Conservation (phyloP, 1,139 yeast species). For the Debaryomyces coudertii region DNA sequence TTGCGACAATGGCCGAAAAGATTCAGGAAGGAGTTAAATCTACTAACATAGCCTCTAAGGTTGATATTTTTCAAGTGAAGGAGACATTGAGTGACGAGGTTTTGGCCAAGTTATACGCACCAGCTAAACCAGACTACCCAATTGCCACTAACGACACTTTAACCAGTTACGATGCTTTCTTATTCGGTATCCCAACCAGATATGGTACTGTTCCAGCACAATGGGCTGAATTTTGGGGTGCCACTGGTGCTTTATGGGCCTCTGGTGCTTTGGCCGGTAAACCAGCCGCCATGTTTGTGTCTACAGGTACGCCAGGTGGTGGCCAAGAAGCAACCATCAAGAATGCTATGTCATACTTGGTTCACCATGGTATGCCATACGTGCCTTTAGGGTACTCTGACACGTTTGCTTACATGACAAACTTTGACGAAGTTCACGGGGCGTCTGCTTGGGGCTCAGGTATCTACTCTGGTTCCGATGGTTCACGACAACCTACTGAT, state of each 20-base stretch:
- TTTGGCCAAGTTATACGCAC: constrained; percentile 45
- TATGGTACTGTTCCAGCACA: constrained; percentile 53
- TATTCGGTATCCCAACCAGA: constrained; percentile 57
- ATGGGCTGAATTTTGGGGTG: constrained; percentile 46
- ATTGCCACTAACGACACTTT: constrained; percentile 44
- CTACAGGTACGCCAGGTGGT: constrained; percentile 51
- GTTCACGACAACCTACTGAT: constrained; percentile 47
- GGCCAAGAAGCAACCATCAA: constrained; percentile 52
- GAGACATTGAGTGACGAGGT: constrained; percentile 53
- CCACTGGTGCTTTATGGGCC: constrained; percentile 55
- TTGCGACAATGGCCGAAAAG: constrained; percentile 50
- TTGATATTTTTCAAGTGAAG: constrained; percentile 49
- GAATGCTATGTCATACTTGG: constrained; percentile 38
- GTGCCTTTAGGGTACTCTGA: constrained; percentile 50
- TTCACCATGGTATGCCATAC: constrained; percentile 55
- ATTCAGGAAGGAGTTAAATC: constrained; percentile 46
- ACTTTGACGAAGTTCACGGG: constrained; percentile 46
- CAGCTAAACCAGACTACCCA: constrained; percentile 44
- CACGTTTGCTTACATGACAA: constrained; percentile 38
- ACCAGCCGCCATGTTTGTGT: constrained; percentile 49
- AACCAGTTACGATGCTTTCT: constrained; percentile 46
- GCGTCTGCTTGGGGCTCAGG: constrained; percentile 58
- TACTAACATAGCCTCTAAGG: constrained; percentile 35
- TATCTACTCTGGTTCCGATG: constrained; percentile 50
- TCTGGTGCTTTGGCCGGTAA: constrained; percentile 51